Conservation (phyloP, 495 filamentous ascomycete species). For the Talaromyces liani region DNA sequence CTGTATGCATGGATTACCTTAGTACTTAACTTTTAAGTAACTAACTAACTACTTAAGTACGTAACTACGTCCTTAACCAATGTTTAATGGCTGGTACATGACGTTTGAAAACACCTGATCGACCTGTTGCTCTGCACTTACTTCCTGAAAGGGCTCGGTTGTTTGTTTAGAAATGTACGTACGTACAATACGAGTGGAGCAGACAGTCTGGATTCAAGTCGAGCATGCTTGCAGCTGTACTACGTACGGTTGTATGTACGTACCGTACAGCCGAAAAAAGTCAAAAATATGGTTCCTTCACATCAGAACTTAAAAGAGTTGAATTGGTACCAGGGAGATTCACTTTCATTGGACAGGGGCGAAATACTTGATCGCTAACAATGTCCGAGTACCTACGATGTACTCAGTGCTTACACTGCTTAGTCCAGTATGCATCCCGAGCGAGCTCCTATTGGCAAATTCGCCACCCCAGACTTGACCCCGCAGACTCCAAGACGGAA, state of each 20-base stretch:
- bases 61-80: too few relatives aligned
- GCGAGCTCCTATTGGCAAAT: constrained; percentile 1
- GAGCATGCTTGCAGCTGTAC: background rate
- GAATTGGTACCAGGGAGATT: too few relatives aligned
- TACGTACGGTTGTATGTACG: too few relatives aligned
- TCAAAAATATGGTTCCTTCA: background rate
- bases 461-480: constrained; percentile 5
- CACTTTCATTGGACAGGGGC: background rate
- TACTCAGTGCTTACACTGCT: too few relatives aligned
- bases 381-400: background rate
- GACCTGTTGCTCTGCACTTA: background rate
- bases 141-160: background rate
- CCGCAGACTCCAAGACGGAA: background rate
- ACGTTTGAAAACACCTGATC: background rate
- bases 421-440: too few relatives aligned
- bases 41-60: too few relatives aligned
- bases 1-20: too few relatives aligned
- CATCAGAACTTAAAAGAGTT: background rate
- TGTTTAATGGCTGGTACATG: background rate
- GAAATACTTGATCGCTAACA: background rate
- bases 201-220: background rate
- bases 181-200: background rate
- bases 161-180: background rate
- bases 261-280: background rate
- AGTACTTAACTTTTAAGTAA: too few relatives aligned